These are phyloP conservation scores for Penicillium freii DNA, from an alignment of 2,329 filamentous ascomycete species.

Conservation along the genomic window DNA sequence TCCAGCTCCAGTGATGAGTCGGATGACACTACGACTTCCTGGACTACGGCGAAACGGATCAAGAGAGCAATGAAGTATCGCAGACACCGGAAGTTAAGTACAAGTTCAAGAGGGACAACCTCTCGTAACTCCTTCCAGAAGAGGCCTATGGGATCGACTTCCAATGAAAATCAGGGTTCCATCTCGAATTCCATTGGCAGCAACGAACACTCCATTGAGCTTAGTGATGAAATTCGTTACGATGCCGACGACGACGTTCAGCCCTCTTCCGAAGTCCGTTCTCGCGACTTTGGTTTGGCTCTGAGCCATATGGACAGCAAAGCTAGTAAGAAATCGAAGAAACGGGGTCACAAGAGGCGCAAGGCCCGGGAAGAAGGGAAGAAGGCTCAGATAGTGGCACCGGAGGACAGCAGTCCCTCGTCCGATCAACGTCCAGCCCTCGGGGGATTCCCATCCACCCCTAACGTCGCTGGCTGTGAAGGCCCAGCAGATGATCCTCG, in stretches of 20 bases:
- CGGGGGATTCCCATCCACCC: slow-evolving; percentile 16
- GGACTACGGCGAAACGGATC: slow-evolving; percentile 72
- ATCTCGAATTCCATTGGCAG: slow-evolving; percentile 24
- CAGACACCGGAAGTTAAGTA: slow-evolving; percentile 73
- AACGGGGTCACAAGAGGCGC: slow-evolving; percentile 25
- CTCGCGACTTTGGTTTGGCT: slow-evolving; percentile 31
- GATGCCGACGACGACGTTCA: slow-evolving; percentile 28
- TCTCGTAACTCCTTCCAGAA: slow-evolving; percentile 27
- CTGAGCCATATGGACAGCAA: slow-evolving; percentile 14
- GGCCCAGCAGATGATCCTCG: slow-evolving; percentile 16
- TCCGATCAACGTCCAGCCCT: slow-evolving; percentile 11
- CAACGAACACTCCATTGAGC: slow-evolving; percentile 25
- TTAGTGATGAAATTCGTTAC: slow-evolving; percentile 30
- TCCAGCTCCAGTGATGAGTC: slow-evolving; percentile 61
- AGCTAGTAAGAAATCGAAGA: slow-evolving; percentile 18
- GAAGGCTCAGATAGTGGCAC: slow-evolving; percentile 12
- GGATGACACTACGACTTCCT: slow-evolving; percentile 64
- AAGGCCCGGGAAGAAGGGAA: slow-evolving; percentile 15
- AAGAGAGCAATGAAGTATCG: slow-evolving; percentile 70
- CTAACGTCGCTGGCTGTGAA: slow-evolving; percentile 12
- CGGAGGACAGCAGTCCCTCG: not conserved
- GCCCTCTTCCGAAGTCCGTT: slow-evolving; percentile 24
- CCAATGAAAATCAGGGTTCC: slow-evolving; percentile 22
- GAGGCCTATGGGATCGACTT: slow-evolving; percentile 18
- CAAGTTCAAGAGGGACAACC: slow-evolving; percentile 57